These are phyloP conservation scores for Yarrowia sp. DNA, from an alignment of 805 yeast genomes.

Conservation along the genomic window DNA sequence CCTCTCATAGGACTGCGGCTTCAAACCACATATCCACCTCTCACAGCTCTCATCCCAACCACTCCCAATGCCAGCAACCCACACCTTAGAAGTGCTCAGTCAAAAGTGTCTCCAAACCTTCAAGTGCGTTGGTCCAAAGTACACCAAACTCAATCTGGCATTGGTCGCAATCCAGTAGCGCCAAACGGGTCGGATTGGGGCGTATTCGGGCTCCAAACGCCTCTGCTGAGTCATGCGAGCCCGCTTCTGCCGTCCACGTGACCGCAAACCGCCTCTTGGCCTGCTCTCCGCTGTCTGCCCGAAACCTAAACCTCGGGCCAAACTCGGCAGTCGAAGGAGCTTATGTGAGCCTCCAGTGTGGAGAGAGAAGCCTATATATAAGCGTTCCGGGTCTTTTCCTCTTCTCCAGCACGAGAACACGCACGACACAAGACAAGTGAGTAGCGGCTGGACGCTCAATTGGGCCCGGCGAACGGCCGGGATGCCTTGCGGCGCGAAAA, in stretches of 20 bases:
- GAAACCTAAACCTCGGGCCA: conserved; percentile 23
- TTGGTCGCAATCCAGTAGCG: background rate
- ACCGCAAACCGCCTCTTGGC: background rate
- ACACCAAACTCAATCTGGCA: conserved; percentile 1
- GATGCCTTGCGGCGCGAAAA: too few species aligned
- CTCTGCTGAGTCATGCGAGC: too few species aligned
- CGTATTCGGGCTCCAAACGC: too few species aligned
- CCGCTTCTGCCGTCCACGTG: too few species aligned
- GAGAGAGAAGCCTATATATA: conserved; percentile 12
- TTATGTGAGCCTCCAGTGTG: background rate
- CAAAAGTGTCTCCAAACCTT: too few species aligned
- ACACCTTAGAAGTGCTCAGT: too few species aligned
- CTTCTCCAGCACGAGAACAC: conserved; percentile 5
- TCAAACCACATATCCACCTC: too few species aligned
- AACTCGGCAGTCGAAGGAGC: conserved; percentile 21
- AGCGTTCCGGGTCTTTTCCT: background rate
- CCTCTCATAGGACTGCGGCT: too few species aligned
- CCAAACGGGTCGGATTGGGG: too few species aligned
- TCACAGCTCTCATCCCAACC: too few species aligned
- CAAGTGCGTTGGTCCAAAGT: too few species aligned
- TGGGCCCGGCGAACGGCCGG: background rate
- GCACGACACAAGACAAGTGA: conserved; percentile 1
- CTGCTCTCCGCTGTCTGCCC: background rate
- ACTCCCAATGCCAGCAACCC: too few species aligned
- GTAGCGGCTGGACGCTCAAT: background rate